Percentiles rank a stretch among this genome's conserved stretches.
Conservation (phyloP, 805 yeast genomes). For the Metschnikowia reukaufii region DNA sequence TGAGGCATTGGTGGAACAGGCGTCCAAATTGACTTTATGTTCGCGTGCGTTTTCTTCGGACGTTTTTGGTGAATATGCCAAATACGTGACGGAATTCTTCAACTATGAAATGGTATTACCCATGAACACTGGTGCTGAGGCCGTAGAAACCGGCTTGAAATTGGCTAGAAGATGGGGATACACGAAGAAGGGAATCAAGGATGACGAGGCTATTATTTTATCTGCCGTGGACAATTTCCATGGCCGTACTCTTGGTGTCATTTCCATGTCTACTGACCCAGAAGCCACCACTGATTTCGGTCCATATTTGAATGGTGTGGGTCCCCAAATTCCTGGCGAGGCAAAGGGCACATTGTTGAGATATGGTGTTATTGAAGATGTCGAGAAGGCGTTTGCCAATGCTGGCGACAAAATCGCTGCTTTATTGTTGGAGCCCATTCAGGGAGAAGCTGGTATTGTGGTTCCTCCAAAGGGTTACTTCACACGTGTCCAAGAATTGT, state of each 20-base stretch:
- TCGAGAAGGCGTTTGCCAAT: slow-evolving; percentile 73
- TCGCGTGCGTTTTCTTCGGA: slow-evolving; percentile 93
- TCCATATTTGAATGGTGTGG: slow-evolving; percentile 81
- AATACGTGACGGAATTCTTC: slow-evolving; percentile 84
- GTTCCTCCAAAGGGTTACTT: slow-evolving; percentile 88
- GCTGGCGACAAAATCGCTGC: slow-evolving; percentile 93
- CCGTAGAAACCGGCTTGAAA: slow-evolving; percentile 93
- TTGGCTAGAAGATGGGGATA: slow-evolving; percentile 98
- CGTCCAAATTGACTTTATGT: slow-evolving; percentile 76
- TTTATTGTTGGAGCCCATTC: slow-evolving; percentile 89
- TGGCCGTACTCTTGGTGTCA: slow-evolving; percentile 93
- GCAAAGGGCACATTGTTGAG: slow-evolving; percentile 59
- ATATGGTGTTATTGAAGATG: slow-evolving; percentile 84
- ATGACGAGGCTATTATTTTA: slow-evolving; percentile 80
- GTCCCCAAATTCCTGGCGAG: slow-evolving; percentile 81
- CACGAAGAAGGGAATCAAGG: slow-evolving; percentile 77
- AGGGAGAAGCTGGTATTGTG: slow-evolving; percentile 97
- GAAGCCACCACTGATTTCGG: slow-evolving; percentile 89
- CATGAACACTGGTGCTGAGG: slow-evolving; percentile 99
- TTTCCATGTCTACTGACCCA: slow-evolving; percentile 94
- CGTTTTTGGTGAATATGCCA: slow-evolving; percentile 82
- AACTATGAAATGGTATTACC: slow-evolving; percentile 91
- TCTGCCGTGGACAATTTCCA: slow-evolving; percentile 92
- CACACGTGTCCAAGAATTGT: slow-evolving; percentile 65
- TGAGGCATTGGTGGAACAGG: slow-evolving; percentile 82